Evolutionary conservation across 306 rosid genomes (phyloP), one percentile per base, ranked within the genome.

Genomic region (Sechiopsis laciniata): DNA sequence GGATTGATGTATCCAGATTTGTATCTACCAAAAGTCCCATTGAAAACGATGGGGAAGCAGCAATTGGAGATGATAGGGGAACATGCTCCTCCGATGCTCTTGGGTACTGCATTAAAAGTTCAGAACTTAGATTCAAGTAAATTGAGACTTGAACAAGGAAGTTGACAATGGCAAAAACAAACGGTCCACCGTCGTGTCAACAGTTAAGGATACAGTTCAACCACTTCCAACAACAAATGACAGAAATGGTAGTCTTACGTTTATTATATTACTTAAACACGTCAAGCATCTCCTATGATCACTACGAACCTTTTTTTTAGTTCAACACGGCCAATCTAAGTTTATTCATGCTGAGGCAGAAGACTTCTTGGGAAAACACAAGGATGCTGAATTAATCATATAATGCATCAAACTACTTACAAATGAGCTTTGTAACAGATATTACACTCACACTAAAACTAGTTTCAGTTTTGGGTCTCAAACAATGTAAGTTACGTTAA

Each of bases 1-100:
- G 99, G 72, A 84, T 87, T 60, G 95, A 84, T 37, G 97, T 91
- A 55, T 91, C 96, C 76, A 91, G 88, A 79, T 89, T 95, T 14
- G 96, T 86, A 81, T 91, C 97, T 24, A 95, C 97, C 32, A 91
- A 88, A 37, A 86, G 92, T 75, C 91, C 86, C 4, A 84, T 62
- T 62, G 97, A 74, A 75, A 86, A 81, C 75, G 82, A 80, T 72
- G 92, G 54, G 67, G 84, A 63, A 75, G 81, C 83, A 67, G 81
- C 84, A 19, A 63, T 89, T 75, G 78, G 87, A 70, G 97, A 87
- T 54, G 99, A 89, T 76, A 89, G 56, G 2, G 91, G 99, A 57
- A 87, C 84, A 56, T 85, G 95, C 90, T 95, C 97, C 24, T 85
- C 97, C 11, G 87, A 84, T 75, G 87, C 81, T 78, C 87, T 83